Evolutionary conservation across 148 eudicot genomes (phyloP), one percentile per base, ranked within the genome.

Genomic region (Drosera capensis): DNA sequence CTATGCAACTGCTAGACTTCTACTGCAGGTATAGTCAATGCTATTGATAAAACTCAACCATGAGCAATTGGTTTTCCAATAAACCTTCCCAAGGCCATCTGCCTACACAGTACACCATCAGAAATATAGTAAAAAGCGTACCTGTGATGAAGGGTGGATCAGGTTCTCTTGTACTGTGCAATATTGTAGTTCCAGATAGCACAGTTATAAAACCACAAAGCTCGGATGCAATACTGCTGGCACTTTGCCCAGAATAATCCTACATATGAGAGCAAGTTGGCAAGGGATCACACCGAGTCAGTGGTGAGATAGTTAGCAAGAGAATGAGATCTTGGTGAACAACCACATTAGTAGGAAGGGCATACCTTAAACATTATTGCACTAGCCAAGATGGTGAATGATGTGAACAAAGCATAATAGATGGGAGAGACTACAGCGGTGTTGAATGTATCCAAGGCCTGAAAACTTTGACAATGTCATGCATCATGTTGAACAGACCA

Each of bases 191-290:
- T 18, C 74, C 74, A 23, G 67, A 70, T 36, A 70, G 46, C 41
- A 70, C 70, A 22, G 70, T 70, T 34, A 70, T 65, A 34, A 70
- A 64, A 19, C 74, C 74, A 56, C 70, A 70, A 24, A 70, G 70
- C 54, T 70, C 74, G 43, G 74, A 70, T 22, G 59, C 66, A 16
- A 70, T 60, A 45, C 58, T 66, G 47, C 74, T 70, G 18, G 52
- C 50, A 70, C 66, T 70, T 70, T 70, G 70, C 29, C 74, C 74
- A 41, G 62, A 55, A 48, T 70, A 70, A 60, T 70, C 74, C 74
- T 70, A 44, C 20, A 58, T 2, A 46, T 13, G 6, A 25, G n/a
- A 41, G 29, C 21, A 40, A 57, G 39, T 34, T 28, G 40, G 51
- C 11, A 8, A 36, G 12, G 44, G 13, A 25, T 28, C 31, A 28